phyloP scores from a whole-genome alignment of 805 yeast genomes.

The Metschnikowia koreensis region DNA sequence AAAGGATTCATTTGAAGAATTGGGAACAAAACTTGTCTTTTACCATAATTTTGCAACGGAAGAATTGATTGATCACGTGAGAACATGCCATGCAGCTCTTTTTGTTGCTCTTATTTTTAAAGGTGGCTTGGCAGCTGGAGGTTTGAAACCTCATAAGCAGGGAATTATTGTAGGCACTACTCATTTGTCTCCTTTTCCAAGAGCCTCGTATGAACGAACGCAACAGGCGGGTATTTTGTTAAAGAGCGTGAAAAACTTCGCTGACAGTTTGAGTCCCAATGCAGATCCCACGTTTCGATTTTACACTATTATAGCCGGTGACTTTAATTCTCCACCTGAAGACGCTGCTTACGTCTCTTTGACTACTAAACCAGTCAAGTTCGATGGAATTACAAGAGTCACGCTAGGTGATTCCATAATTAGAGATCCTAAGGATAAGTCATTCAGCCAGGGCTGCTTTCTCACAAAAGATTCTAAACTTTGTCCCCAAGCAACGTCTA shows the following conservation, averaged over 20 bases:
- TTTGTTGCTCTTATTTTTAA: neutral
- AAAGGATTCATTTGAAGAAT: too few relatives aligned
- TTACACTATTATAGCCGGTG: neutral
- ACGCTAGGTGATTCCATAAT: neutral
- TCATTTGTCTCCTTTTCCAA: neutral
- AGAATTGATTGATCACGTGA: too few relatives aligned
- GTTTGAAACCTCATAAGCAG: neutral
- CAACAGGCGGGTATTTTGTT: neutral
- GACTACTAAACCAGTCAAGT: neutral
- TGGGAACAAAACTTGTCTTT: too few relatives aligned
- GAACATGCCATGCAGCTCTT: too few relatives aligned
- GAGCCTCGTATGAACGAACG: neutral
- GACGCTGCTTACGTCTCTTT: neutral
- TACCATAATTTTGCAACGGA: too few relatives aligned
- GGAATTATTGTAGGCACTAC: neutral
- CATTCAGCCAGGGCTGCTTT: neutral
- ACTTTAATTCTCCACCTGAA: neutral
- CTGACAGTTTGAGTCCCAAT: neutral
- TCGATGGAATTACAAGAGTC: constrained; percentile 9
- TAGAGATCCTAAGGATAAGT: neutral
- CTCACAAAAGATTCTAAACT: neutral
- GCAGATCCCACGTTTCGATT: neutral
- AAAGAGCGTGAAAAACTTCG: neutral
- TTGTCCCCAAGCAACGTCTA: neutral
- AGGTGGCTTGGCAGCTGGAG: neutral